These are phyloP conservation scores for Sutorius eximius DNA, from an alignment of 1,284 basidiomycete species.

Conservation along the genomic window DNA sequence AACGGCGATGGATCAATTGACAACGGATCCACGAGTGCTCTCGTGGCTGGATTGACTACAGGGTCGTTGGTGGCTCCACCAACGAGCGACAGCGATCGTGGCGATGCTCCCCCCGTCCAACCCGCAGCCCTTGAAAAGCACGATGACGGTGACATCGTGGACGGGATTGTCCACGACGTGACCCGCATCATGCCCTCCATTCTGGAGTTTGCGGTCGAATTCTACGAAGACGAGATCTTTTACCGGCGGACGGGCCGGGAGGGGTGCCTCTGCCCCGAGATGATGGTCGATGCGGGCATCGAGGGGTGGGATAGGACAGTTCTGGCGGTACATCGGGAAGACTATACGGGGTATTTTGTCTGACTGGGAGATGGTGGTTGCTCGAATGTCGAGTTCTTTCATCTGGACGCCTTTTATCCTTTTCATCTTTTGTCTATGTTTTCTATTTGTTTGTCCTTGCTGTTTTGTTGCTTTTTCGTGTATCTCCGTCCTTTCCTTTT, in stretches of 20 bases:
- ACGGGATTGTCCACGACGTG: background rate
- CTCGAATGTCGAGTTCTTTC: too few relatives aligned
- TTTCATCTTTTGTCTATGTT: too few relatives aligned
- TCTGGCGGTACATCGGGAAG: too few relatives aligned
- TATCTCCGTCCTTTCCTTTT: too few relatives aligned
- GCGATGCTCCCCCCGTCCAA: background rate
- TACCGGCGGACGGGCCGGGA: constrained; percentile 4
- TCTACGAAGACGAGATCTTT: constrained; percentile 4
- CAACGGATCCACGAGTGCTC: background rate
- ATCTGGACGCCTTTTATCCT: too few relatives aligned
- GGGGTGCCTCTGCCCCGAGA: constrained; percentile 15
- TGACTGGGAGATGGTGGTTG: too few relatives aligned
- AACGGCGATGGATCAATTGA: background rate
- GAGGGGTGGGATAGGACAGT: constrained; percentile 7
- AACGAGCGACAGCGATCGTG: background rate
- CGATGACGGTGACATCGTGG: background rate
- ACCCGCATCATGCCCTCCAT: background rate
- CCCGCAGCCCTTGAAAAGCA: background rate
- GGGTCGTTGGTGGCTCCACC: too few relatives aligned
- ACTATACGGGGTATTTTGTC: too few relatives aligned
- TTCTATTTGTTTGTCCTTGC: too few relatives aligned
- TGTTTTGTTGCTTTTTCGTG: too few relatives aligned
- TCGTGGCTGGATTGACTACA: background rate
- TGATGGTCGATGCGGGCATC: constrained; percentile 9
- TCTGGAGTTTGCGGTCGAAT: background rate